A percentile compares a stretch with the other conserved stretches of the same genome.
Evolutionary conservation across 352 stramenopile species (phyloP).

Genomic region (Pythium monospermum): DNA sequence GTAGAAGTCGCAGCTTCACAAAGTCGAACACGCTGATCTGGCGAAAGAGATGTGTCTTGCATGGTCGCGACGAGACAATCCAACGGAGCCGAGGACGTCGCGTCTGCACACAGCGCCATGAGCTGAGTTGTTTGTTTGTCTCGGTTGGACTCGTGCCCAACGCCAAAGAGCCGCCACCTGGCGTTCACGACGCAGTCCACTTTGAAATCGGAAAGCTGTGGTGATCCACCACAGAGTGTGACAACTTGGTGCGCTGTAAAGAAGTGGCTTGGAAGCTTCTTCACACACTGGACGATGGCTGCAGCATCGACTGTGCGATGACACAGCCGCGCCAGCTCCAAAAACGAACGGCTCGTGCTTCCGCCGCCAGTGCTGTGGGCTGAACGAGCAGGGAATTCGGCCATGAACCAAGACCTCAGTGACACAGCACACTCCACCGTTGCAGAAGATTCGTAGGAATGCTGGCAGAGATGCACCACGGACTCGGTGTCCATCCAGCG

Average conservation of each 20-base stretch:
- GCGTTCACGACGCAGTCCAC: conserved; percentile 9
- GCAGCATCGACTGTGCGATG: neutral
- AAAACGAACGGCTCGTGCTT: neutral
- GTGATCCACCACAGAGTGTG: conserved; percentile 2
- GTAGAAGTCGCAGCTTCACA: conserved; percentile 4
- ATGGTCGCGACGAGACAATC: conserved; percentile 8
- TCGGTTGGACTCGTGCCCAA: neutral
- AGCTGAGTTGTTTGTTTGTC: neutral
- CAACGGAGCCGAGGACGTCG: neutral
- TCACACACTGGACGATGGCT: conserved; percentile 6
- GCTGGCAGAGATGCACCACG: conserved; percentile 29
- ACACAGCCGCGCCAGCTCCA: conserved; percentile 17
- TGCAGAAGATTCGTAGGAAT: conserved; percentile 6
- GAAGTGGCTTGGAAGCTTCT: conserved; percentile 9
- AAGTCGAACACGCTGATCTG: conserved; percentile 4
- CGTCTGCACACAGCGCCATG: conserved; percentile 10
- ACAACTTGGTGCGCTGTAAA: conserved; percentile 12
- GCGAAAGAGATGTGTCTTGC: neutral
- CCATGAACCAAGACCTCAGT: conserved; percentile 18
- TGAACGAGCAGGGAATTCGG: conserved; percentile 4
- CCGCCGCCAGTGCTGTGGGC: too few relatives aligned
- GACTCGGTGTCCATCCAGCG: conserved; percentile 39
- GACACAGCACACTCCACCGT: conserved; percentile 35
- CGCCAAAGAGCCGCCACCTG: neutral
- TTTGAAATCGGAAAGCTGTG: neutral